These are phyloP conservation scores for Rhytidhysteron rufulum DNA, from an alignment of 2,329 filamentous ascomycete species.

Conservation along the genomic window DNA sequence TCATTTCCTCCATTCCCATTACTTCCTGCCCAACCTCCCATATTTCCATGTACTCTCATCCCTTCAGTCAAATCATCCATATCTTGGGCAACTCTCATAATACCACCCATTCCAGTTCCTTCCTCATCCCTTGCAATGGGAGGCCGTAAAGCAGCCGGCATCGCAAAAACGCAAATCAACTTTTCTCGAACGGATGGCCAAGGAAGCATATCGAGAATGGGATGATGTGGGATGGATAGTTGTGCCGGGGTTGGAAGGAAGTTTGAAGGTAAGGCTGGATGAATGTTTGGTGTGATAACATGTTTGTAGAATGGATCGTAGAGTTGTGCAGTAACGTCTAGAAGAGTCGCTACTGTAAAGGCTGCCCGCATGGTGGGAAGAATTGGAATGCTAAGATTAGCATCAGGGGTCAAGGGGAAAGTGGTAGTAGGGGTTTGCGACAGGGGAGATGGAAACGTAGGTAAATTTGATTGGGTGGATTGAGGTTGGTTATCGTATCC, in stretches of 20 bases:
- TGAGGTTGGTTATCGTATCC: slow-evolving; percentile 24
- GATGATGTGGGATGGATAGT: slow-evolving; percentile 52
- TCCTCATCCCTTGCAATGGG: slow-evolving; percentile 31
- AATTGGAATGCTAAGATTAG: slow-evolving; percentile 34
- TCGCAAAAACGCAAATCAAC: slow-evolving; percentile 46
- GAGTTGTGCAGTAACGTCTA: slow-evolving; percentile 11
- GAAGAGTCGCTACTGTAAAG: slow-evolving; percentile 11
- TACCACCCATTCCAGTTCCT: slow-evolving; percentile 36
- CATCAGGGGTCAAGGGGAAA: slow-evolving; percentile 27
- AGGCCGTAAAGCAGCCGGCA: slow-evolving; percentile 48
- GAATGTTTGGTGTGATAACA: slow-evolving; percentile 10
- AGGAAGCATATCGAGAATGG: slow-evolving; percentile 55
- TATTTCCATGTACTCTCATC: slow-evolving; percentile 16
- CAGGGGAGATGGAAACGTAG: slow-evolving; percentile 42
- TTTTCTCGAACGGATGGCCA: slow-evolving; percentile 54
- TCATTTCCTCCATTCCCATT: too few species aligned
- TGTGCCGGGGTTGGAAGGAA: slow-evolving; percentile 53
- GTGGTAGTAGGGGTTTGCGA: slow-evolving; percentile 38
- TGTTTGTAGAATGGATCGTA: slow-evolving; percentile 18
- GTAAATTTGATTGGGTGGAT: slow-evolving; percentile 36
- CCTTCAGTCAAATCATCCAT: slow-evolving; percentile 53
- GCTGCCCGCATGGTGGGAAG: slow-evolving; percentile 28
- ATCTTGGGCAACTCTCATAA: slow-evolving; percentile 53
- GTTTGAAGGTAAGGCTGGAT: slow-evolving; percentile 20
- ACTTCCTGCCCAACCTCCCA: slow-evolving; percentile 44